Evolutionary conservation across 228 moss, liverwort and hornwort genomes (phyloP).

Genomic region (Sphagnum fallax): DNA sequence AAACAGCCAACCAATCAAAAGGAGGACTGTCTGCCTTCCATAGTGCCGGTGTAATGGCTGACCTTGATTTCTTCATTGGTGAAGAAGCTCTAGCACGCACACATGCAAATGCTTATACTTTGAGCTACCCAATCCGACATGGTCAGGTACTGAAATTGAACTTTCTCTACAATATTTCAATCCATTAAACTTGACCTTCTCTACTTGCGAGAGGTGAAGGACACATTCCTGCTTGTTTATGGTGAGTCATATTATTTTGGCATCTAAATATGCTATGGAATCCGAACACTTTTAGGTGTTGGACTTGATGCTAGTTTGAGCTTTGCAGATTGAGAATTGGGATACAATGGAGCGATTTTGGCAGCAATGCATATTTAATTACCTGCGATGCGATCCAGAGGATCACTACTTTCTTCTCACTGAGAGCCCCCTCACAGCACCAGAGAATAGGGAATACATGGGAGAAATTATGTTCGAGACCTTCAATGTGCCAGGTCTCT

Average conservation of each 20-base stretch:
- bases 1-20: conserved; percentile 54
- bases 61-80: conserved; percentile 84
- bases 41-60: conserved; percentile 92
- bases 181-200: neutral
- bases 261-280: neutral
- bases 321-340: conserved; percentile 84
- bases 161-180: conserved; percentile 1
- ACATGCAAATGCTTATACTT: conserved; percentile 70
- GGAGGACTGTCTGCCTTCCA: conserved; percentile 74
- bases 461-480: conserved; percentile 98
- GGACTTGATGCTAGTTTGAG: neutral
- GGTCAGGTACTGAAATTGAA: conserved; percentile 49
- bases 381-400: conserved; percentile 86
- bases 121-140: conserved; percentile 89
- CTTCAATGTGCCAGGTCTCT: conserved; percentile 88
- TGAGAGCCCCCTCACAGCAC: conserved; percentile 88
- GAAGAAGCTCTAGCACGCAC: conserved; percentile 79
- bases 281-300: neutral
- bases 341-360: conserved; percentile 97
- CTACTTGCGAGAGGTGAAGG: neutral
- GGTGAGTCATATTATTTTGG: neutral
- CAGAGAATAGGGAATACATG: conserved; percentile 88
- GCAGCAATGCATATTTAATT: conserved; percentile 95
- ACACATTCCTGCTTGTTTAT: neutral
- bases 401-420: conserved; percentile 90